A percentile compares a stretch with the other conserved stretches of the same genome.
phyloP scores from a whole-genome alignment of 805 yeast genomes.

The Schwanniomyces sp. region DNA sequence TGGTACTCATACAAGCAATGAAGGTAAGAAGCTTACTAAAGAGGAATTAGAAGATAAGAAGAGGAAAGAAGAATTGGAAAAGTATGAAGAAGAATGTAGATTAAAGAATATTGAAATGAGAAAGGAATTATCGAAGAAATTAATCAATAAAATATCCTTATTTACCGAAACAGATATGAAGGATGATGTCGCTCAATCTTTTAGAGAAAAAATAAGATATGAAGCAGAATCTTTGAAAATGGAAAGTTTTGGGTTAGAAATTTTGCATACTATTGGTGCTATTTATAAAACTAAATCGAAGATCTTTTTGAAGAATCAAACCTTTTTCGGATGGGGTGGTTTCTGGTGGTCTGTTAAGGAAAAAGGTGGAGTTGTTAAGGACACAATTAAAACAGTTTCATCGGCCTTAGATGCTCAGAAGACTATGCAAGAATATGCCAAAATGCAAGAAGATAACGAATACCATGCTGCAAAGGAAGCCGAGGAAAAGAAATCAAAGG shows the following conservation, averaged over 20 bases:
- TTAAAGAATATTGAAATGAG: slow-evolving; percentile 65
- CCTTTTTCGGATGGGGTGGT: slow-evolving; percentile 66
- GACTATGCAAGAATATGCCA: slow-evolving; percentile 71
- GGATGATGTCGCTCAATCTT: slow-evolving; percentile 45
- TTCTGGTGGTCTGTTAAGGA: slow-evolving; percentile 69
- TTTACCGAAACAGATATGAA: slow-evolving; percentile 46
- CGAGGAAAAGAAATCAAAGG: slow-evolving; percentile 19
- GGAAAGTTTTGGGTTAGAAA: slow-evolving; percentile 85
- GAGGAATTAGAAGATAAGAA: slow-evolving; percentile 46
- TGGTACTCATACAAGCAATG: slow-evolving; percentile 4
- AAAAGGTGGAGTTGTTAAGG: slow-evolving; percentile 70
- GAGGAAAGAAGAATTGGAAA: slow-evolving; percentile 53
- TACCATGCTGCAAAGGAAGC: slow-evolving; percentile 41
- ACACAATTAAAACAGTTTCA: slow-evolving; percentile 67
- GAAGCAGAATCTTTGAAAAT: slow-evolving; percentile 83
- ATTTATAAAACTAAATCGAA: slow-evolving; percentile 65
- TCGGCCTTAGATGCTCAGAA: slow-evolving; percentile 77
- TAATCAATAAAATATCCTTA: slow-evolving; percentile 46
- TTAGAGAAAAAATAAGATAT: slow-evolving; percentile 61
- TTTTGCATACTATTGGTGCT: slow-evolving; percentile 72
- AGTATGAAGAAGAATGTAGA: slow-evolving; percentile 76
- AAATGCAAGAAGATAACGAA: slow-evolving; percentile 59
- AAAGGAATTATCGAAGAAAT: slow-evolving; percentile 57
- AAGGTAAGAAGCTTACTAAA: slow-evolving; percentile 27
- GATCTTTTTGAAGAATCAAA: slow-evolving; percentile 64